phyloP scores from a whole-genome alignment of 768 basidiomycete genomes.

The Ephemerocybe angulata region DNA sequence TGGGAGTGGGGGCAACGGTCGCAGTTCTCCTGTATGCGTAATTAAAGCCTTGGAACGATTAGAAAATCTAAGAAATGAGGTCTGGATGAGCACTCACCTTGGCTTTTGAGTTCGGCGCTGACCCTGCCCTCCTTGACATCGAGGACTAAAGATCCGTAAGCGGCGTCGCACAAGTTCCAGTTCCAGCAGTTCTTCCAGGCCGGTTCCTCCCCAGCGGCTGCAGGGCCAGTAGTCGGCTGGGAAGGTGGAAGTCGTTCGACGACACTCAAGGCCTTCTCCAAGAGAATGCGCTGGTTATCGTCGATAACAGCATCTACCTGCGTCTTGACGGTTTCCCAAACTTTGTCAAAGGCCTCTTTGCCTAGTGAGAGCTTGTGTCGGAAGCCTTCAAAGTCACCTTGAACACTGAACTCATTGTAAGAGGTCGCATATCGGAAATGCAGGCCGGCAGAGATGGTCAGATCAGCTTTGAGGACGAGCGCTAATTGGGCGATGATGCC shows the following conservation, averaged over 20 bases:
- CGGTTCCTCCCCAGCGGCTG: slow-evolving; percentile 71
- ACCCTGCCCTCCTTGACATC: slow-evolving; percentile 91
- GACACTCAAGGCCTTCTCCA: slow-evolving; percentile 87
- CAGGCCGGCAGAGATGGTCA: slow-evolving; percentile 90
- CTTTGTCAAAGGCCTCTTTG: slow-evolving; percentile 80
- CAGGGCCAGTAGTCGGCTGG: slow-evolving; percentile 42
- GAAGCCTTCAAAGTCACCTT: slow-evolving; percentile 85
- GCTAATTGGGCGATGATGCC: slow-evolving; percentile 89
- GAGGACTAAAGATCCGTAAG: slow-evolving; percentile 83
- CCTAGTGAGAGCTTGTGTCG: slow-evolving; percentile 73
- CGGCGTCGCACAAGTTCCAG: slow-evolving; percentile 97
- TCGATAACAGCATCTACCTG: slow-evolving; percentile 93
- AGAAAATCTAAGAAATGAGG: not conserved
- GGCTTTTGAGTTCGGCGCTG: slow-evolving; percentile 87
- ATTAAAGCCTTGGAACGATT: slow-evolving; percentile 71
- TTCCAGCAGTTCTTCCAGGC: slow-evolving; percentile 99
- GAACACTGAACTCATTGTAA: slow-evolving; percentile 96
- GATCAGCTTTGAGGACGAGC: slow-evolving; percentile 87
- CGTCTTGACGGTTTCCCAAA: slow-evolving; percentile 91
- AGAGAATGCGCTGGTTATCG: slow-evolving; percentile 79
- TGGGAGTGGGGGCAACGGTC: slow-evolving; percentile 56
- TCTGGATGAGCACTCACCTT: slow-evolving; percentile 51
- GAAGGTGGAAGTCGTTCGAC: slow-evolving; percentile 72
- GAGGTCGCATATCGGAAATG: slow-evolving; percentile 97
- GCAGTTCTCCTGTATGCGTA: slow-evolving; percentile 86